phyloP scores from a whole-genome alignment of 768 basidiomycete genomes.

The Cubamyces sp. region DNA sequence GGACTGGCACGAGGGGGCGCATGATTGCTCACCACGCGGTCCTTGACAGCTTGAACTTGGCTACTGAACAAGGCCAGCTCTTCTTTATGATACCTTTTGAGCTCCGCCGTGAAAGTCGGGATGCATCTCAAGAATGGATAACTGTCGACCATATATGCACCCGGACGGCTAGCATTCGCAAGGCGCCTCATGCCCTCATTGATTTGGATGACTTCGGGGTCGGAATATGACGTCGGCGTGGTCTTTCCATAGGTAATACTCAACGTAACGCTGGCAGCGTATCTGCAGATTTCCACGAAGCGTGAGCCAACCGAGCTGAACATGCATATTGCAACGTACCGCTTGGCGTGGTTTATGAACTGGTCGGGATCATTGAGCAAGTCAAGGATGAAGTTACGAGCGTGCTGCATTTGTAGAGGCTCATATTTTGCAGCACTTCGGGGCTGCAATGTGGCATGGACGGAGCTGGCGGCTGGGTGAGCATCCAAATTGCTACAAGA shows the following conservation, averaged over 20 bases:
- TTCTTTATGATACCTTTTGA: constrained; percentile 54
- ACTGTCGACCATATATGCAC: constrained; percentile 40
- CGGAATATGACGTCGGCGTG: constrained; percentile 41
- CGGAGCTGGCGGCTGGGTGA: constrained; percentile 27
- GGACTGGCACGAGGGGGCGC: not conserved
- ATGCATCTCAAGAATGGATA: constrained; percentile 44
- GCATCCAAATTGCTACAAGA: constrained; percentile 16
- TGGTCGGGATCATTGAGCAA: constrained; percentile 38
- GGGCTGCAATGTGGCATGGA: constrained; percentile 42
- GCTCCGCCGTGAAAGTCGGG: constrained; percentile 64
- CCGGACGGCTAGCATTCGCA: constrained; percentile 40
- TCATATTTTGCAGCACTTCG: constrained; percentile 38
- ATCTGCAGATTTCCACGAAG: constrained; percentile 32
- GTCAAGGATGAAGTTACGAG: constrained; percentile 40
- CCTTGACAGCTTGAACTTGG: constrained; percentile 32
- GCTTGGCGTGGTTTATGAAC: constrained; percentile 39
- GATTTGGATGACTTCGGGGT: constrained; percentile 40
- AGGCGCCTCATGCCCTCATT: constrained; percentile 41
- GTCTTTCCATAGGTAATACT: constrained; percentile 45
- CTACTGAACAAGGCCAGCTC: constrained; percentile 40
- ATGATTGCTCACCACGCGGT: constrained; percentile 8
- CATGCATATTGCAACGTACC: constrained; percentile 26
- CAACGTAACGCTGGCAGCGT: constrained; percentile 44
- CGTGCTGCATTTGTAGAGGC: constrained; percentile 38
- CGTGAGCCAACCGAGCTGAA: constrained; percentile 20